Evolutionary conservation across 257 asterid species (phyloP).

Genomic region (Misopates orontium): DNA sequence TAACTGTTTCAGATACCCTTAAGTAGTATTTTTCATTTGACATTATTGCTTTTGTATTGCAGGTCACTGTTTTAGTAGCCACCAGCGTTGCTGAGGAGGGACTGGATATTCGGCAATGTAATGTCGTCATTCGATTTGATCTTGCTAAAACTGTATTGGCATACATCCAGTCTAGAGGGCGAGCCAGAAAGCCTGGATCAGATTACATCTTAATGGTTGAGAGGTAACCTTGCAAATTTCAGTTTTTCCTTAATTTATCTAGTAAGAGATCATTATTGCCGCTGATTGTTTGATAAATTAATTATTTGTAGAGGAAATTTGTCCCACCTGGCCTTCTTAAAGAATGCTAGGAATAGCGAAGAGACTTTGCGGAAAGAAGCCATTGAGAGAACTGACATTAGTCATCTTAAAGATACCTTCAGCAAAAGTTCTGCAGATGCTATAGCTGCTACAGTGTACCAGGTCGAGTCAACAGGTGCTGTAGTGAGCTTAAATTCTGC

Average conservation of each 20-base stretch:
- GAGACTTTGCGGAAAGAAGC: slow-evolving; percentile 98
- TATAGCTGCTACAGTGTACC: slow-evolving; percentile 62
- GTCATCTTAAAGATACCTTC: slow-evolving; percentile 78
- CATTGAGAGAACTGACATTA: slow-evolving; percentile 93
- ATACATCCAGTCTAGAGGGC: slow-evolving; percentile 97
- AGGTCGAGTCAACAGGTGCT: slow-evolving; percentile 98
- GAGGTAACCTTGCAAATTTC: slow-evolving; percentile 59
- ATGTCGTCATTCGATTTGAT: slow-evolving; percentile 98
- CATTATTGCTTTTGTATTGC: slow-evolving; percentile 30
- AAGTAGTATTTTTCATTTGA: slow-evolving; percentile 18
- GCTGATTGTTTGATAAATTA: slow-evolving; percentile 21
- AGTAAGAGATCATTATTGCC: slow-evolving; percentile 15
- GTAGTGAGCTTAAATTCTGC: slow-evolving; percentile 99
- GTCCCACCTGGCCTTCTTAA: slow-evolving; percentile 83
- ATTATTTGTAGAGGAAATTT: slow-evolving; percentile 71
- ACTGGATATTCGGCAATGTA: slow-evolving; percentile 97
- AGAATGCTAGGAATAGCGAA: slow-evolving; percentile 97
- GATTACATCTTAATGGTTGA: slow-evolving; percentile 99
- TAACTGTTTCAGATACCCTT: slow-evolving; percentile 17
- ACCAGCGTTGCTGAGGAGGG: slow-evolving; percentile 99
- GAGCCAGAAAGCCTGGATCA: slow-evolving; percentile 99
- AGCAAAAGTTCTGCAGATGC: slow-evolving; percentile 56
- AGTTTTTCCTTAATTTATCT: slow-evolving; percentile 17
- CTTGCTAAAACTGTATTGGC: slow-evolving; percentile 99
- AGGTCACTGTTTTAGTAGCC: slow-evolving; percentile 97